phyloP scores from a whole-genome alignment of 2,329 filamentous ascomycete genomes.

The Stenocarpella maydis region DNA sequence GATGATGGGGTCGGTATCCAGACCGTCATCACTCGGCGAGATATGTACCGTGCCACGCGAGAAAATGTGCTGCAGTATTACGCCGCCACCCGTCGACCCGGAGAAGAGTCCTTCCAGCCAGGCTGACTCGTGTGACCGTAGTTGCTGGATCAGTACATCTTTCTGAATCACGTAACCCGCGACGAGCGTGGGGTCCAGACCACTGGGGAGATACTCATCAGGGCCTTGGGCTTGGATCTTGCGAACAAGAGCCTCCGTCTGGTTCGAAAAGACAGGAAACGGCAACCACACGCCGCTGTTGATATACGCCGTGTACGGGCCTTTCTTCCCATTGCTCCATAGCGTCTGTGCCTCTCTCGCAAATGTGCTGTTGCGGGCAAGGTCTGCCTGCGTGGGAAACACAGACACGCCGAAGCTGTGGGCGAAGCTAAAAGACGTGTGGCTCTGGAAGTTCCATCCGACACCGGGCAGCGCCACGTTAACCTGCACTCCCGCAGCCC shows the following conservation, averaged over 20 bases:
- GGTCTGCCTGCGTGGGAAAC: conserved; percentile 7
- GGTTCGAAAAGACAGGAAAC: conserved; percentile 21
- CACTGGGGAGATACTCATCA: background rate
- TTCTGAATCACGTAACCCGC: conserved; percentile 7
- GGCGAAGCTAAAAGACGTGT: conserved; percentile 36
- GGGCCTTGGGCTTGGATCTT: conserved; percentile 3
- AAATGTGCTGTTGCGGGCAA: conserved; percentile 1
- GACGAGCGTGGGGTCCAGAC: conserved; percentile 1
- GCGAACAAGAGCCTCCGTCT: background rate
- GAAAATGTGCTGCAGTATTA: conserved; percentile 21
- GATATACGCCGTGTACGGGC: conserved; percentile 3
- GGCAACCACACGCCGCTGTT: conserved; percentile 17
- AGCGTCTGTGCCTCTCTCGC: conserved; percentile 10
- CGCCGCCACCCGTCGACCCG: background rate
- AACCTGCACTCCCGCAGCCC: conserved; percentile 42
- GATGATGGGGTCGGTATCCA: conserved; percentile 45
- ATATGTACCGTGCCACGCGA: conserved; percentile 24
- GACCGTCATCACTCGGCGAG: conserved; percentile 47
- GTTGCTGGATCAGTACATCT: conserved; percentile 12
- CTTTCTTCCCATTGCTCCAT: conserved; percentile 3
- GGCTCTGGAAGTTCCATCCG: conserved; percentile 60
- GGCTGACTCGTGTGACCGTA: conserved; percentile 4
- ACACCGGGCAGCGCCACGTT: conserved; percentile 52
- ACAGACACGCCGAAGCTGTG: conserved; percentile 8
- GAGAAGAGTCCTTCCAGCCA: conserved; percentile 2